Percentiles rank a stretch among this genome's conserved stretches.
phyloP scores from a whole-genome alignment of 129 eudicot species.

The Escallonia herrerae region DNA sequence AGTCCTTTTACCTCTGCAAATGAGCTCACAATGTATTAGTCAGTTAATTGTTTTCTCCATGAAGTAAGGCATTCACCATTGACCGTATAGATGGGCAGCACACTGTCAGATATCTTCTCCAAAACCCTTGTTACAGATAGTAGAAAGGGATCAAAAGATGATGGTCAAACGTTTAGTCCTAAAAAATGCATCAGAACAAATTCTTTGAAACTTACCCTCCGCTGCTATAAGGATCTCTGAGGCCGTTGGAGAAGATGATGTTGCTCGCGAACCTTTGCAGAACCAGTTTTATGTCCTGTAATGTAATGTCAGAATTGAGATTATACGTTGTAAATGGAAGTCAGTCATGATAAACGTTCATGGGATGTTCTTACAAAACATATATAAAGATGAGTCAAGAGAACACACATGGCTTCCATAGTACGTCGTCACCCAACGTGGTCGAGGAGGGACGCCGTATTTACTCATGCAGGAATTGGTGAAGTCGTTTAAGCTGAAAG shows the following conservation, averaged over 20 bases:
- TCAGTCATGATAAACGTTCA: too few species aligned
- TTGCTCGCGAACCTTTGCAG: constrained; percentile 68
- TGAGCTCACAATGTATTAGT: neutral
- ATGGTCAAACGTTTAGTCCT: too few species aligned
- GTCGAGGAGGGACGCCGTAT: constrained; percentile 57
- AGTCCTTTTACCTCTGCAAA: neutral
- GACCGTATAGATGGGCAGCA: constrained; percentile 34
- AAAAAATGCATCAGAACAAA: neutral
- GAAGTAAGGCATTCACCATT: constrained; percentile 29
- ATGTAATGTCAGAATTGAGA: neutral
- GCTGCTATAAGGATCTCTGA: constrained; percentile 70
- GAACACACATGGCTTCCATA: constrained; percentile 66
- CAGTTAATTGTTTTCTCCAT: neutral
- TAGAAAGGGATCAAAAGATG: neutral
- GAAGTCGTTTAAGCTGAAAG: constrained; percentile 20
- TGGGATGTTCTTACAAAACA: too few species aligned
- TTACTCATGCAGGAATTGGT: constrained; percentile 17
- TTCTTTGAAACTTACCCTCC: constrained; percentile 43
- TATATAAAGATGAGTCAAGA: neutral
- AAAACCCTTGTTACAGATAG: constrained; percentile 39
- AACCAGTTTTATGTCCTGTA: constrained; percentile 48
- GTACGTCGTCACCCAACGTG: constrained; percentile 78
- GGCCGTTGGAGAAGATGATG: constrained; percentile 80
- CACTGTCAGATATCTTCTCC: constrained; percentile 46
- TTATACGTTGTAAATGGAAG: too few species aligned